phyloP scores from a whole-genome alignment of 1,284 basidiomycete genomes.

The Ustilago crameri region DNA sequence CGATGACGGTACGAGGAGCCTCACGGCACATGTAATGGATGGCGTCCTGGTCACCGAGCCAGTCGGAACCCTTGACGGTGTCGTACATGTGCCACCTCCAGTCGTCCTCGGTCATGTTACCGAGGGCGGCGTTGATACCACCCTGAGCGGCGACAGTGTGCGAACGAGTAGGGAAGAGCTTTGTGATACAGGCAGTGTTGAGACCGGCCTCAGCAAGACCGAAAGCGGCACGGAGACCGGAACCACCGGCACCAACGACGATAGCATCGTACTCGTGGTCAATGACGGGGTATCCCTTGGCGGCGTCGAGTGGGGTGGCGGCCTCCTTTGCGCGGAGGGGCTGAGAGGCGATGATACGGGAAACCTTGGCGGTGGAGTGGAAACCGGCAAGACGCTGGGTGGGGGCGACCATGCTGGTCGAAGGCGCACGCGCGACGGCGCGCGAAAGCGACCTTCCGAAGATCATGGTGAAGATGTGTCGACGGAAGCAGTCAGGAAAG shows the following conservation, averaged over 20 bases:
- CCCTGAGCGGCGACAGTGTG: slow-evolving; percentile 99
- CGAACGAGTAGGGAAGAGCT: slow-evolving; percentile 98
- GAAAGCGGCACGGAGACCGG: slow-evolving; percentile 96
- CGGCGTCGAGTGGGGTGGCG: slow-evolving; percentile 68
- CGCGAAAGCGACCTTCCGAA: slow-evolving; percentile 50
- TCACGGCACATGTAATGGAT: slow-evolving; percentile 99
- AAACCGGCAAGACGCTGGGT: slow-evolving; percentile 54
- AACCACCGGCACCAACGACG: slow-evolving; percentile 84
- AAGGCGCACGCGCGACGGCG: slow-evolving; percentile 51
- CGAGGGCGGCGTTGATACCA: slow-evolving; percentile 98
- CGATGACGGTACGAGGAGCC: slow-evolving; percentile 88
- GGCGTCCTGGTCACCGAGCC: slow-evolving; percentile 99
- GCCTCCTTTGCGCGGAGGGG: slow-evolving; percentile 85
- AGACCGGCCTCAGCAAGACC: slow-evolving; percentile 98
- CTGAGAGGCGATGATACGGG: slow-evolving; percentile 78
- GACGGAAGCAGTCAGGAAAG: slow-evolving; percentile 8
- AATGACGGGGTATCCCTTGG: slow-evolving; percentile 86
- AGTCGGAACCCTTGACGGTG: slow-evolving; percentile 99
- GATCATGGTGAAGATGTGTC: slow-evolving; percentile 37
- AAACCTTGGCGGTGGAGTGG: slow-evolving; percentile 56
- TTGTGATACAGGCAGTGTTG: slow-evolving; percentile 93
- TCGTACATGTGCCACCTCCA: slow-evolving; percentile 99
- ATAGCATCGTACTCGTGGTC: slow-evolving; percentile 77
- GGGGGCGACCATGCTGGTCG: slow-evolving; percentile 42
- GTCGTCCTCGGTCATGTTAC: slow-evolving; percentile 81